Evolutionary conservation across 1,284 basidiomycete species (phyloP), one percentile per base, ranked within the genome.

Genomic region (Apiotrichum mycotoxinovorans): DNA sequence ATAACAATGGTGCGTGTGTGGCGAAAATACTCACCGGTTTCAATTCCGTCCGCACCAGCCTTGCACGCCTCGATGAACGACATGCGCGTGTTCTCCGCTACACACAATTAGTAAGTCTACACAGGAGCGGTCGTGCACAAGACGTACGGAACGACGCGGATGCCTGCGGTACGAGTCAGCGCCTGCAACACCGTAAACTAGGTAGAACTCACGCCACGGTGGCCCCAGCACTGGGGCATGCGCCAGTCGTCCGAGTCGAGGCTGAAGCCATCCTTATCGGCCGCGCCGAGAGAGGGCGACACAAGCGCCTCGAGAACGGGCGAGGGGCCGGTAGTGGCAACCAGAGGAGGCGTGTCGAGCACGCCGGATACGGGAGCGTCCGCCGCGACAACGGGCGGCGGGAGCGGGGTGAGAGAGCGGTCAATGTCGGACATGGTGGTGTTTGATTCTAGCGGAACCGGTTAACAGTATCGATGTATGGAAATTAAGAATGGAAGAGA

Each of bases 1-100:
- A 42, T 9, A 12, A 7, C 7, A 41, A 18, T 37, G n/a, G n/a
- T n/a, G n/a, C n/a, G 38, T 51, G 41, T 48, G 10, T 20, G 4
- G 40, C 52, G 30, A 30, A 30, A 30, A 30, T 3, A 51, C 79
- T 61, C 51, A 79, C 80, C 81, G 72, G 89, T 92, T 83, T 97
- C 94, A 69, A 97, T 91, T 68, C 91, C 93, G 75, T 96, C 90
- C 47, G 92, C 88, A 58, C 93, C 94, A 76, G 94, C 91, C 48
- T 85, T 85, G 64, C 95, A 91, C 63, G 94, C 93, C 63, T 87
- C 88, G 73, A 92, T 86, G 77, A 97, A 97, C 76, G 89, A 91
- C 53, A 88, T 87, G 61, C 91, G 84, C 43, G 91, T 94, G 80
- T 96, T 96, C 79, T 95, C 92, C 22, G 91, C 74, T 75, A 46